Evolutionary conservation across 1,284 basidiomycete genomes (phyloP).

Genomic region (Caloboletus inedulis): DNA sequence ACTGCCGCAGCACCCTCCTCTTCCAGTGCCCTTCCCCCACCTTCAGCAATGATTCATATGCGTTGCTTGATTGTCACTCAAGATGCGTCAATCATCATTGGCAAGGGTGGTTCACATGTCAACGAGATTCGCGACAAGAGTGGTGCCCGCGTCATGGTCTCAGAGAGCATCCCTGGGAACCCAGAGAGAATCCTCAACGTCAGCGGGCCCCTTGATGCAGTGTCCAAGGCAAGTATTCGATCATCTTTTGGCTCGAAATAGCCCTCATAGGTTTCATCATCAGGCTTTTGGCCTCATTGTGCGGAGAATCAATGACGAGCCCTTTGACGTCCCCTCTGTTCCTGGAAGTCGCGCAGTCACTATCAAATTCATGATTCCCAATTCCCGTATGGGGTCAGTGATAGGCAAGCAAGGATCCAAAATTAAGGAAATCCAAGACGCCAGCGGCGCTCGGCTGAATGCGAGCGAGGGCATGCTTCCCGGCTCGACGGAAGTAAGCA

Average conservation of each 20-base stretch:
- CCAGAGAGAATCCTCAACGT: constrained; percentile 98
- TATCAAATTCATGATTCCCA: constrained; percentile 99
- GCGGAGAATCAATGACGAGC: constrained; percentile 98
- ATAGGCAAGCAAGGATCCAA: constrained; percentile 97
- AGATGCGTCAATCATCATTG: constrained; percentile 99
- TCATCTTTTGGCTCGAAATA: constrained; percentile 4
- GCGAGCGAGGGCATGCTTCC: constrained; percentile 98
- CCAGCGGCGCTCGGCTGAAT: constrained; percentile 92
- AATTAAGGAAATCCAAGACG: constrained; percentile 99
- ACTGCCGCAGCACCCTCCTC: constrained; percentile 48
- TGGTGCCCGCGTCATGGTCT: constrained; percentile 91
- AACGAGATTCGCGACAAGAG: constrained; percentile 99
- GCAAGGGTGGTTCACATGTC: constrained; percentile 93
- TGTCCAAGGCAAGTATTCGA: constrained; percentile 77
- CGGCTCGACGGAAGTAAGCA: constrained; percentile 89
- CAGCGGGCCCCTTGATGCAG: constrained; percentile 95
- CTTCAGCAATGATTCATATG: constrained; percentile 85
- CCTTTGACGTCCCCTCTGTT: constrained; percentile 95
- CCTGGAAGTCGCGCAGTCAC: constrained; percentile 98
- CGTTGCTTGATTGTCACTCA: constrained; percentile 97
- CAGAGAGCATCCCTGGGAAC: constrained; percentile 95
- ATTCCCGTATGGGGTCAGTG: constrained; percentile 98
- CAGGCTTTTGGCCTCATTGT: constrained; percentile 99
- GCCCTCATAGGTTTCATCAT: constrained; percentile 9
- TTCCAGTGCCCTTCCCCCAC: constrained; percentile 40